Evolutionary conservation across 169 alveolate genomes (phyloP), one percentile per base, ranked within the genome.

Genomic region (Eimeria falciformis): DNA sequence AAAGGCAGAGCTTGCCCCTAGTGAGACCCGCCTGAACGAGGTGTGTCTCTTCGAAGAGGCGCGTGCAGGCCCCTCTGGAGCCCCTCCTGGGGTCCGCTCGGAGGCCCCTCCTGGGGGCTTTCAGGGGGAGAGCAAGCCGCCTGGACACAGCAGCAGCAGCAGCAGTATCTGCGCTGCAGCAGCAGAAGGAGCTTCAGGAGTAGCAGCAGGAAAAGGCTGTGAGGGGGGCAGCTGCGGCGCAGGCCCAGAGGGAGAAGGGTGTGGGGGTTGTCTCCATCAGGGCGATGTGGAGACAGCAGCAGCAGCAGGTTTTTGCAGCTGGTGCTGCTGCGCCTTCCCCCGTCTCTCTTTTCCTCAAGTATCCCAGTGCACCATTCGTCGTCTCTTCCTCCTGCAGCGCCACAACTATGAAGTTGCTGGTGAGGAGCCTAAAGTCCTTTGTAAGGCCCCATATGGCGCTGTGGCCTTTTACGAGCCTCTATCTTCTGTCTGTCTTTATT

Each of bases 311-410:
- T 17, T 43, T 65, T 21, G 29, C 56, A 9, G 91, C 43, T 11
- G 68, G 45, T 82, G 91, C 91, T 82, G 91, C 91, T 50, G 91
- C 77, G 5, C 40, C 25, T 82, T 82, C 77, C 91, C 91, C 14
- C 69, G 69, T 46, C 53, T 82, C 27, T 25, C 90, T 21, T 14
- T 55, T 6, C 90, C 90, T 21, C 78, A 81, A 25, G 90, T 81
- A 7, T 58, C 62, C 37, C 58, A 6, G 50, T 55, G 12, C 58
- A 81, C 90, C 58, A 81, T 81, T 17, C 47, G 73, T 17, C 33
- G 7, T 21, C 90, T 81, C 53, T 81, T 81, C 33, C 50, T 29
- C 2, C 45, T 81, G 37, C 90, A 81, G 50, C 37, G 66, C 9
- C 66, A 45, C 77, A 58, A 58, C 90, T 81, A 55, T 25, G 78